Conservation (phyloP, 805 yeast species). For the Candida verbasci region DNA sequence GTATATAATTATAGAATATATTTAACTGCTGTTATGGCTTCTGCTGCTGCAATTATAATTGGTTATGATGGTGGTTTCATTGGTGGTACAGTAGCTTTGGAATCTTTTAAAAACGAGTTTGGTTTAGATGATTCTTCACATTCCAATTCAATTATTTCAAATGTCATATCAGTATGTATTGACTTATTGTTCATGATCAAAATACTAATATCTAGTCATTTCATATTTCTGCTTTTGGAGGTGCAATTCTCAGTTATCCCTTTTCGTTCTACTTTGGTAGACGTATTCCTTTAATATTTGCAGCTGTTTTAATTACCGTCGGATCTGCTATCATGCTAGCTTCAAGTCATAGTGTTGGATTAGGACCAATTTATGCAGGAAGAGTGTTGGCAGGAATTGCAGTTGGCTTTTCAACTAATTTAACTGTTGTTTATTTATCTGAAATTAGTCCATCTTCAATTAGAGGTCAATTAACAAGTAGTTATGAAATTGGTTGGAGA, state of each 20-base stretch:
- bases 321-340: constrained; percentile 38
- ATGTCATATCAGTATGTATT: constrained; percentile 36
- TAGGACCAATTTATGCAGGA: constrained; percentile 47
- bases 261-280: constrained; percentile 31
- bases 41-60: constrained; percentile 36
- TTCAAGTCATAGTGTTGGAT: constrained; percentile 19
- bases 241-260: constrained; percentile 35
- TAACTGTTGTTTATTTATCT: constrained; percentile 52
- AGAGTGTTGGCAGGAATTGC: constrained; percentile 52
- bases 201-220: no score
- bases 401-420: constrained; percentile 53
- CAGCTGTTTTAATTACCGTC: constrained; percentile 27
- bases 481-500: constrained; percentile 45
- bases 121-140: constrained; percentile 19
- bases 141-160: constrained; percentile 21
- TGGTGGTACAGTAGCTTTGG: constrained; percentile 35
- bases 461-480: constrained; percentile 33
- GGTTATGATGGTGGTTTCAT: constrained; percentile 41
- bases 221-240: constrained; percentile 40
- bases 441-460: constrained; percentile 51
- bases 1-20: constrained; percentile 33
- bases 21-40: constrained; percentile 32
- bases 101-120: constrained; percentile 28
- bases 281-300: constrained; percentile 24
- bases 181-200: no score